Conservation (phyloP, 129 eudicot genomes). For the Flaveria sonorensis region DNA sequence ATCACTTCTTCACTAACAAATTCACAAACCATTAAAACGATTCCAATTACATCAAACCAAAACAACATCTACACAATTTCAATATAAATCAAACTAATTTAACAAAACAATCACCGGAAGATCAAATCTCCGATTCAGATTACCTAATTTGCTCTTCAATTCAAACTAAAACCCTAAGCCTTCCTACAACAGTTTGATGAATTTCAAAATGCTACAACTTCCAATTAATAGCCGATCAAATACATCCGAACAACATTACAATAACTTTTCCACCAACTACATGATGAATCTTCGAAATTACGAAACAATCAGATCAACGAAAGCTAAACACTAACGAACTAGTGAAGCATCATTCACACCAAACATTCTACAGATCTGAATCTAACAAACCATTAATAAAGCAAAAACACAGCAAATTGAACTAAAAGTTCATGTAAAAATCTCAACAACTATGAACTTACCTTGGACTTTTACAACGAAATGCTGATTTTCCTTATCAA, state of each 20-base stretch:
- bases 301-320: slow-evolving; percentile 36
- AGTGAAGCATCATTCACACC: slow-evolving; percentile 35
- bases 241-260: neutral
- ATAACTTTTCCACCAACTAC: slow-evolving; percentile 26
- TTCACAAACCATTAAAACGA: slow-evolving; percentile 13
- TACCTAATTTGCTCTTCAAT: slow-evolving; percentile 18
- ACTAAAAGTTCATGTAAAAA: slow-evolving; percentile 1
- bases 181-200: slow-evolving; percentile 3
- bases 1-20: slow-evolving; percentile 32
- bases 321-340: slow-evolving; percentile 34
- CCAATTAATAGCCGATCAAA: slow-evolving; percentile 34
- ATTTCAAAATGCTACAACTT: slow-evolving; percentile 26
- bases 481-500: neutral
- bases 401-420: slow-evolving; percentile 3
- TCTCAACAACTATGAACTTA: neutral
- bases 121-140: slow-evolving; percentile 19
- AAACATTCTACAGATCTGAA: slow-evolving; percentile 49
- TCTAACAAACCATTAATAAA: slow-evolving; percentile 27
- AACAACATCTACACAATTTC: neutral
- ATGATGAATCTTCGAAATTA: slow-evolving; percentile 41
- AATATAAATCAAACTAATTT: neutral
- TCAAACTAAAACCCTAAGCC: slow-evolving; percentile 23
- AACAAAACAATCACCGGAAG: neutral
- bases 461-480: slow-evolving; percentile 10
- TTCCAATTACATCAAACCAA: slow-evolving; percentile 3